Base-by-base conservation (phyloP, 768 basidiomycete species). In the Ramaria rubella region DNA sequence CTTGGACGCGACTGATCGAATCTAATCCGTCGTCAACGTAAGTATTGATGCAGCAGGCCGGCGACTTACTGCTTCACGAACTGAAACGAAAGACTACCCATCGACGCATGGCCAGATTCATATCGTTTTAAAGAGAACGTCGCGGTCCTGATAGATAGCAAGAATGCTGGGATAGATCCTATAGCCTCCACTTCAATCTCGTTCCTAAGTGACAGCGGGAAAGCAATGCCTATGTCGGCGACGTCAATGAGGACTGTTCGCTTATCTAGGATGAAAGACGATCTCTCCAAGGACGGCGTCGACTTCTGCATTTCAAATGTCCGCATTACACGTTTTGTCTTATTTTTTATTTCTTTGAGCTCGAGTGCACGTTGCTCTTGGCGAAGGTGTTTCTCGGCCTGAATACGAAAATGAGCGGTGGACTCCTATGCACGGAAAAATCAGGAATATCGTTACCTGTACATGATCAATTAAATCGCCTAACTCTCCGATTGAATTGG, bases 401-500 rank as follows among this genome's bases (percentile, higher is more conserved):
- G 60, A 44, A 62, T 67, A 60, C 64, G 63, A 50, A 60, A 33
- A 60, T 62, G 42, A 69, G 63, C 1, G 69, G 62, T 46, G 48
- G 60, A 21, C 17, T n/a, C 24, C 3, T 60, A 40, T 31, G 27
- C 51, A 15, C 52, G 44, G 51, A 53, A 43, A 42, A 29, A 31
- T 36, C 31, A 24, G 26, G 27, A 30, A 45, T 30, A 11, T 43
- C 59, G 46, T 44, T 72, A 86, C 90, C 78, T 90, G 90, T 40
- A 91, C 73, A 62, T 91, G 78, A 65, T 95, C 92, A 38, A 92
- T 69, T 60, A 93, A 90, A 66, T 97, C 94, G 15, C 87, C 90
- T 7, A 97, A 73, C 66, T 95, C 90, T 21, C 87, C 86, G 50
- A 97, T 85, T 0, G 95, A 94, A 60, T 90, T 90, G 9, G 94